These are phyloP conservation scores for Colletotrichum abscissum DNA, from an alignment of 2,329 filamentous ascomycete genomes.

Conservation along the genomic window DNA sequence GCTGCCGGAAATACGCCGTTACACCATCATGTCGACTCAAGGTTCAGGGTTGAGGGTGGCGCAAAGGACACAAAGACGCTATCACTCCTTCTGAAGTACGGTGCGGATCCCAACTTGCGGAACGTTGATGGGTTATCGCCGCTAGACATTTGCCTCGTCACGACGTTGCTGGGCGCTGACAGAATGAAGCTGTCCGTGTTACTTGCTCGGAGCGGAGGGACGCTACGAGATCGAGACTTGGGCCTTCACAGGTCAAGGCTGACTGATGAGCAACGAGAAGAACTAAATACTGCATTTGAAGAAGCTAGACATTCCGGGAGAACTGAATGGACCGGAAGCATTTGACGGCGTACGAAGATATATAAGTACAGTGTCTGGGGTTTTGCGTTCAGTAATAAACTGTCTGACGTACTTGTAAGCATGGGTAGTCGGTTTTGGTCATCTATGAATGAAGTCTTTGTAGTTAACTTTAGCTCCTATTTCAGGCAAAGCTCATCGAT, in stretches of 20 bases:
- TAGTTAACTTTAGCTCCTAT: no score
- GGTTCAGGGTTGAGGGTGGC: conserved; percentile 1
- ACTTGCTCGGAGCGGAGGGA: conserved; percentile 6
- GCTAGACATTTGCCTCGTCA: conserved; percentile 20
- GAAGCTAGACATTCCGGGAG: background rate
- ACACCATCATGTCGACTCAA: conserved; percentile 25
- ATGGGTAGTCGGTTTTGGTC: no score
- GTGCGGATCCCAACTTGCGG: conserved; percentile 44
- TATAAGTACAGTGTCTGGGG: no score
- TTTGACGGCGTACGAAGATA: background rate
- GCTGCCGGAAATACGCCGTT: conserved; percentile 22
- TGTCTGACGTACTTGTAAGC: no score
- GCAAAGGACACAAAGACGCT: background rate
- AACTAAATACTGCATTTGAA: conserved; percentile 1
- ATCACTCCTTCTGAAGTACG: conserved; percentile 42
- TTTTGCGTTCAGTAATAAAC: background rate
- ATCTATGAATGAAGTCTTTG: no score
- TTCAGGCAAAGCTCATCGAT: no score
- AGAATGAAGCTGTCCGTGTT: conserved; percentile 8
- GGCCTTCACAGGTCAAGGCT: conserved; percentile 4
- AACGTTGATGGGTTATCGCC: conserved; percentile 4
- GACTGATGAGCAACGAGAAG: background rate
- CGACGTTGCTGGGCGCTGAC: background rate
- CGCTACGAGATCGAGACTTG: conserved; percentile 7
- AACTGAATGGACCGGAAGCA: background rate